phyloP scores from a whole-genome alignment of 768 basidiomycete species.

The Ramaria sp. region DNA sequence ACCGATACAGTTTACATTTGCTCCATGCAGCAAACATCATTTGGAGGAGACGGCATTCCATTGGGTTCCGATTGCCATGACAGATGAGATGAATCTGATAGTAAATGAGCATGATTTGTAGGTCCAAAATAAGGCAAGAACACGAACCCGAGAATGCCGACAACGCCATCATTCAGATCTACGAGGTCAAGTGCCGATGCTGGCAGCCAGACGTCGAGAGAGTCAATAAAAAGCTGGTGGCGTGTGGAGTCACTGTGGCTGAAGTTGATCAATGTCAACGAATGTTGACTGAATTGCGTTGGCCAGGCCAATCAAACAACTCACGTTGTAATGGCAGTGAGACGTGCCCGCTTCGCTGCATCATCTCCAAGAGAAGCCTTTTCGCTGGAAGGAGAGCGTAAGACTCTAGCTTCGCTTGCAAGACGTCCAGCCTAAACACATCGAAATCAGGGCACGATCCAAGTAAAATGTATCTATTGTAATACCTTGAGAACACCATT shows the following conservation, averaged over 20 bases:
- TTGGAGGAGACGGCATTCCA: constrained; percentile 38
- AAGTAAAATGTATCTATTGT: too few species aligned
- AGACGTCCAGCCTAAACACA: constrained; percentile 44
- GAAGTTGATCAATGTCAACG: constrained; percentile 1
- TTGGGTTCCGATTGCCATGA: constrained; percentile 58
- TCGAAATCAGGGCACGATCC: too few species aligned
- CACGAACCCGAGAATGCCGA: constrained; percentile 79
- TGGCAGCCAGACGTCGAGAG: constrained; percentile 84
- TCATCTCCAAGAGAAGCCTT: constrained; percentile 25
- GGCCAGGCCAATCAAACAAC: neutral
- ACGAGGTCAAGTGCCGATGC: constrained; percentile 69
- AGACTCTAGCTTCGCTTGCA: constrained; percentile 44
- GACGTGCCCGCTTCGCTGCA: constrained; percentile 13
- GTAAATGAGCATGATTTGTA: constrained; percentile 8
- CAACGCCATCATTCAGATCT: constrained; percentile 70
- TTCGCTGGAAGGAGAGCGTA: constrained; percentile 41
- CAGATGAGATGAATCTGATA: constrained; percentile 54
- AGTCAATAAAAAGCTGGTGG: constrained; percentile 76
- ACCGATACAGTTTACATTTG: too few species aligned
- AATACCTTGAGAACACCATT: constrained; percentile 59
- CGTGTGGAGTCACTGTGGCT: constrained; percentile 58
- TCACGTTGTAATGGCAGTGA: constrained; percentile 26
- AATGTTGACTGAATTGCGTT: neutral
- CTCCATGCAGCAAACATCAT: neutral
- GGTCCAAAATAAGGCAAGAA: constrained; percentile 11